These are phyloP conservation scores for Pilatotrama ljubarskyi DNA, from an alignment of 768 basidiomycete species.

Conservation along the genomic window DNA sequence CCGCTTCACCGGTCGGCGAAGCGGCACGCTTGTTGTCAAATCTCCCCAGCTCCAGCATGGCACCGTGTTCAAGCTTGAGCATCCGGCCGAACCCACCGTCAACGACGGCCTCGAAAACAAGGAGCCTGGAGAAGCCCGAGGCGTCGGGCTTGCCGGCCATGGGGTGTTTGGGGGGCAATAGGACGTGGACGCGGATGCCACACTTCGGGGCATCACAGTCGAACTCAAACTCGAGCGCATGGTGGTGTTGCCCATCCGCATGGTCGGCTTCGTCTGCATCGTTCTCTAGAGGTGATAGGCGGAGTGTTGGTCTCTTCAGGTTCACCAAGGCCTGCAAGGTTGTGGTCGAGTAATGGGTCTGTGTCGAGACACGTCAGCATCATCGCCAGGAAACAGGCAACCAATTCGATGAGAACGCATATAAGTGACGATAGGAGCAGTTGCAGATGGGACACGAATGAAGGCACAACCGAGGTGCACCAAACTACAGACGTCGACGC, in stretches of 20 bases:
- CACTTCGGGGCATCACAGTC: slow-evolving; percentile 90
- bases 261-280: slow-evolving; percentile 46
- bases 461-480: too few relatives aligned
- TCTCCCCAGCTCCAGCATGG: slow-evolving; percentile 77
- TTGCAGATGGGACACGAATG: too few relatives aligned
- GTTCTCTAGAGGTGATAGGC: slow-evolving; percentile 62
- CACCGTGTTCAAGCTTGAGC: slow-evolving; percentile 75
- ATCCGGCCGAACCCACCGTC: slow-evolving; percentile 82
- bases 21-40: slow-evolving; percentile 45
- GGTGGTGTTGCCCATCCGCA: slow-evolving; percentile 56
- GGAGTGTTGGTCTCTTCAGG: slow-evolving; percentile 85
- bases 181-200: slow-evolving; percentile 73
- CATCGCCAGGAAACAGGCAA: not conserved
- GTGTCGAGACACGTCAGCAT: not conserved
- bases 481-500: too few relatives aligned
- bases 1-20: slow-evolving; percentile 2
- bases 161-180: slow-evolving; percentile 65
- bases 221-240: slow-evolving; percentile 88
- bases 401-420: too few relatives aligned
- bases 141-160: slow-evolving; percentile 39
- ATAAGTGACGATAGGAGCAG: too few relatives aligned
- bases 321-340: slow-evolving; percentile 94
- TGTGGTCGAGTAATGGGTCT: slow-evolving; percentile 85
- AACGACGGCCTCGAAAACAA: slow-evolving; percentile 63
- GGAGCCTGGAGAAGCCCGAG: slow-evolving; percentile 42